These are phyloP conservation scores for Citeromyces siamensis DNA, from an alignment of 1,139 yeast species.

Conservation along the genomic window DNA sequence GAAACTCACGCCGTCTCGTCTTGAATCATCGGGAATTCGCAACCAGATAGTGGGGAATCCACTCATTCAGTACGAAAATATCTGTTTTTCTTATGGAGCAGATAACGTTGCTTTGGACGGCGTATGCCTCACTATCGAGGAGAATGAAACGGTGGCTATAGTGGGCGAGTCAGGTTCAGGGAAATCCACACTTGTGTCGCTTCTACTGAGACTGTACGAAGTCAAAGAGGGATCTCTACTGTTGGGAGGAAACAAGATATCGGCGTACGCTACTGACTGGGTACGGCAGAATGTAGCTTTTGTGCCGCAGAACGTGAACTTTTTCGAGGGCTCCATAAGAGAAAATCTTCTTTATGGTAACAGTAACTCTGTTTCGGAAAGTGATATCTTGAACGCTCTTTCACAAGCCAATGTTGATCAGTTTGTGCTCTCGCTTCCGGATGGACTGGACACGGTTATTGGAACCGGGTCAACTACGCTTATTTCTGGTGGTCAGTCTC, in stretches of 20 bases:
- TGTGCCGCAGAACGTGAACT: slow-evolving; percentile 56
- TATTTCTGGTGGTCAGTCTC: slow-evolving; percentile 75
- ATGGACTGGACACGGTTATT: slow-evolving; percentile 43
- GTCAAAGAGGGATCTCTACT: slow-evolving; percentile 53
- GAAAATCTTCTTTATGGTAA: slow-evolving; percentile 61
- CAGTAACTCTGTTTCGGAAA: slow-evolving; percentile 16
- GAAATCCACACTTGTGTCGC: slow-evolving; percentile 76
- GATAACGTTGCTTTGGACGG: slow-evolving; percentile 21
- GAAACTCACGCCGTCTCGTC: slow-evolving; percentile 19
- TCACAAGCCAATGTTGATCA: slow-evolving; percentile 28
- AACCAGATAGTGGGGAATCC: slow-evolving; percentile 14
- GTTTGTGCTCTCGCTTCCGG: slow-evolving; percentile 38
- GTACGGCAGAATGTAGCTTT: slow-evolving; percentile 42
- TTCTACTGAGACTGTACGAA: slow-evolving; percentile 86
- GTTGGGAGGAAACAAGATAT: slow-evolving; percentile 28
- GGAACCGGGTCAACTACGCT: slow-evolving; percentile 31
- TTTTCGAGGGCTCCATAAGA: slow-evolving; percentile 54
- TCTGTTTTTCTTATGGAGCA: slow-evolving; percentile 32
- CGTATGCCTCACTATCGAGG: slow-evolving; percentile 26
- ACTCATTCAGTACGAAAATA: slow-evolving; percentile 27
- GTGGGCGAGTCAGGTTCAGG: slow-evolving; percentile 86
- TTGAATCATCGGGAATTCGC: slow-evolving; percentile 11
- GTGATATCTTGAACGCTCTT: slow-evolving; percentile 20
- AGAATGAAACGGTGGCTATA: slow-evolving; percentile 44
- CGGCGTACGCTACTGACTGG: slow-evolving; percentile 30